phyloP scores from a whole-genome alignment of 176 grass and related monocot species.

The Thalia dealbata region DNA sequence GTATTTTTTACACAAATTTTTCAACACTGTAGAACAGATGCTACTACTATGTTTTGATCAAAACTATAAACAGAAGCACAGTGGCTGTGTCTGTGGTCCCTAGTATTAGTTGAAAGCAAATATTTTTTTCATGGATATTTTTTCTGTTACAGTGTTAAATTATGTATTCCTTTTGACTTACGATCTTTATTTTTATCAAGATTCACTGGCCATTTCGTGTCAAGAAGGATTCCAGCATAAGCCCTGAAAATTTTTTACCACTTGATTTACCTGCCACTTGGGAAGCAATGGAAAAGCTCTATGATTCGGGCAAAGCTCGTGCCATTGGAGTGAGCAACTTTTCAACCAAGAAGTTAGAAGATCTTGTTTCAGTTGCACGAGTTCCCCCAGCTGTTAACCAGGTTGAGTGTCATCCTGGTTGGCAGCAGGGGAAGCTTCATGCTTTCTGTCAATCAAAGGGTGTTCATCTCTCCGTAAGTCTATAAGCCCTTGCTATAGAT shows the following conservation, averaged over 20 bases:
- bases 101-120: no score
- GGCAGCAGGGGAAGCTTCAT: conserved; percentile 13
- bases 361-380: not conserved
- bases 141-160: no score
- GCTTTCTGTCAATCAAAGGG: conserved; percentile 10
- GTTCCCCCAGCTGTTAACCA: conserved; percentile 17
- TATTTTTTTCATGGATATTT: no score
- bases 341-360: conserved; percentile 17
- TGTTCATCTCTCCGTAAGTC: conserved; percentile 16
- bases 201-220: conserved; percentile 19
- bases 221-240: conserved; percentile 7
- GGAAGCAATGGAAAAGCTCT: conserved; percentile 15
- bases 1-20: no score
- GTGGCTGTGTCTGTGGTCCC: no score
- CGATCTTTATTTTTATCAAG: not conserved
- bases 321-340: conserved; percentile 19
- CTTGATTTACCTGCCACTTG: conserved; percentile 17
- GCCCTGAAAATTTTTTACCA: conserved; percentile 13
- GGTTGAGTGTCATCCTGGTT: conserved; percentile 16
- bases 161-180: no score
- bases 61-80: no score
- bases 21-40: no score
- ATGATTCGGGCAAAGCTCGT: conserved; percentile 12
- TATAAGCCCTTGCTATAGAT: not conserved
- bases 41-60: no score